Evolutionary conservation across 2,329 filamentous ascomycete species (phyloP), one percentile per base, ranked within the genome.

Genomic region (Colletotrichum lini): DNA sequence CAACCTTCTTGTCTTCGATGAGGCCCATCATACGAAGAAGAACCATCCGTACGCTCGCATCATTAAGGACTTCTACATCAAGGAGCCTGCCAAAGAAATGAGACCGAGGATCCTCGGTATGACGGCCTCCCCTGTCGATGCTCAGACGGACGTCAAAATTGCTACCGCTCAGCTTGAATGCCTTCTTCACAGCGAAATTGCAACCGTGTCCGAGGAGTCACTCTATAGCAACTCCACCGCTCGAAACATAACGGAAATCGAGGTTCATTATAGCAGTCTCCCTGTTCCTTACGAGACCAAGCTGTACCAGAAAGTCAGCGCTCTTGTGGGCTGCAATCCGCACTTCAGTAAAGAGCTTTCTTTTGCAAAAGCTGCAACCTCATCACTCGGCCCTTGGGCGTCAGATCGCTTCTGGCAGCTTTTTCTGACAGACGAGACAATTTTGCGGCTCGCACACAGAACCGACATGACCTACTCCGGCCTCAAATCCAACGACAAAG

Each of bases 11-110:
- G 91, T 98, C 71, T 98, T 99, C 74, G 96, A 99, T 77, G 96
- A 99, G 81, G 96, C 95, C 7, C 96, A 99, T 77, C 96, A 98
- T 78, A 91, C 96, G 0, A 99, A 99, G 82, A 97, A 96, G 79
- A 93, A 95, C 62, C 96, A 99, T 77, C 88, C 94, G 0, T 99
- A 98, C 78, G 94, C 96, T 23, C 88, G 90, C 38, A 96, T 99
- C 70, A 94, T 99, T 82, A 95, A 93, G 76, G 93, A 97, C 70
- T 95, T 94, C 75, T 98, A 98, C 77, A 76, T 90, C 1, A 81
- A 86, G 2, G 83, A 86, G 40, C 75, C 79, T 1, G 82, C 85
- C 0, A 73, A 79, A 0, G 75, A 78, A 0, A 83, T 82, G 58
- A 87, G 90, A 5, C 96, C 96, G 4, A 92, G 91, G 47, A 91